Base-by-base conservation (phyloP, 2,329 filamentous ascomycete species). In the Aquanectria penicillioides region DNA sequence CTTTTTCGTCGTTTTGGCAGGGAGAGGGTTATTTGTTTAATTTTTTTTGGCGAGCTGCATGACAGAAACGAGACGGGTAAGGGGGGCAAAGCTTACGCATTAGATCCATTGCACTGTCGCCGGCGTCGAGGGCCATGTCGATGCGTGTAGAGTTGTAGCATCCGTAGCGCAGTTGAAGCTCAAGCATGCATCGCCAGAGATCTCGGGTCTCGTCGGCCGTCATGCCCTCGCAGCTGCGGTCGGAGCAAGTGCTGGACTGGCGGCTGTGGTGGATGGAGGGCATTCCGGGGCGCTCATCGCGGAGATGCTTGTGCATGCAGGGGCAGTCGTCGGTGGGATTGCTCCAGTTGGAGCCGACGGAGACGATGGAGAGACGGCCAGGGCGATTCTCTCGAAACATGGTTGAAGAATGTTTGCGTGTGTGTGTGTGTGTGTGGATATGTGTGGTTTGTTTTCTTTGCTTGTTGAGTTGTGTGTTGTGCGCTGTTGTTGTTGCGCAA, bases 141-240 rank as follows among this genome's bases (percentile, higher is more conserved):
- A 83, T 81, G 26, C 81, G 71, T 12, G 80, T 78, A 15, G 80
- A 83, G 23, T 78, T 81, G 62, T 83, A 83, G 70, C 81, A 83
- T 6, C 77, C 77, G 49, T 80, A 83, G 5, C 71, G 74, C 59
- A 74, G 71, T 67, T 83, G 81, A 8, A 83, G 72, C 43, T 78
- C 75, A 2, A 83, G 73, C 81, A 83, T 83, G 62, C 80, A 80
- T 44, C 72, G 68, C 81, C 81, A 83, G 3, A 83, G 67, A 29
- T 77, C 74, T 17, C 74, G 70, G 4, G 75, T 79, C 57, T 80
- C 78, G 25, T 78, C 75, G 20, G 67, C 65, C 20, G 64, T 73
- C 72, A 78, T 71, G 61, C 61, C 62, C 57, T 71, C 71, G 60
- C 70, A 73, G 65, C 71, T 73, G 7, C 61, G 71, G 9, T 71